phyloP scores from a whole-genome alignment of 2,329 filamentous ascomycete species.

The Penicillium polonicum region DNA sequence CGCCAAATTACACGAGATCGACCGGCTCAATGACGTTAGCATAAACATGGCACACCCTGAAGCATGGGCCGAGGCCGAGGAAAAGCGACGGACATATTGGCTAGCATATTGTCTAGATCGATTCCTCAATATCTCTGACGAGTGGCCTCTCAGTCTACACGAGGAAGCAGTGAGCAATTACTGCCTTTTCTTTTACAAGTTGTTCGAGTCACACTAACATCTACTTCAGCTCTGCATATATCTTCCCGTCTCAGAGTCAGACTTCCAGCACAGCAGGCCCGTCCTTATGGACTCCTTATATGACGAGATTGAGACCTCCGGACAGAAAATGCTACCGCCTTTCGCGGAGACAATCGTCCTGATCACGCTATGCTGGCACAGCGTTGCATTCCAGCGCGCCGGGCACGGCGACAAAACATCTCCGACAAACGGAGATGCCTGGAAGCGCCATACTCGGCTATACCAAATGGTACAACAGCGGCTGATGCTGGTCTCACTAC shows the following conservation, averaged over 20 bases:
- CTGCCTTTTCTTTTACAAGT: neutral
- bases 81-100: slow-evolving; percentile 39
- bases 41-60: neutral
- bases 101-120: slow-evolving; percentile 39
- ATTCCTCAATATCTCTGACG: slow-evolving; percentile 30
- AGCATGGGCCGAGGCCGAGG: slow-evolving; percentile 30
- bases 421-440: slow-evolving; percentile 1
- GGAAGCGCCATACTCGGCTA: slow-evolving; percentile 13
- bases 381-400: slow-evolving; percentile 1
- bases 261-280: slow-evolving; percentile 7
- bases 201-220: neutral
- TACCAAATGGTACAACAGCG: slow-evolving; percentile 11
- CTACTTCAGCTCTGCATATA: slow-evolving; percentile 6
- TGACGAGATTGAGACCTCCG: slow-evolving; percentile 3
- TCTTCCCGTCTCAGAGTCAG: slow-evolving; percentile 19
- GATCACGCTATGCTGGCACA: slow-evolving; percentile 9
- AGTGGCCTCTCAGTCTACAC: slow-evolving; percentile 31
- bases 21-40: slow-evolving; percentile 13
- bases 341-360: slow-evolving; percentile 9
- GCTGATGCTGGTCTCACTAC: slow-evolving; percentile 11
- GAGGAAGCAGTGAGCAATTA: slow-evolving; percentile 20
- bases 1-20: slow-evolving; percentile 38
- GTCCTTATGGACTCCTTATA: slow-evolving; percentile 24
- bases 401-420: neutral
- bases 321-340: slow-evolving; percentile 5